These are phyloP conservation scores for Colletotrichum sp. DNA, from an alignment of 2,329 filamentous ascomycete genomes.

Conservation along the genomic window DNA sequence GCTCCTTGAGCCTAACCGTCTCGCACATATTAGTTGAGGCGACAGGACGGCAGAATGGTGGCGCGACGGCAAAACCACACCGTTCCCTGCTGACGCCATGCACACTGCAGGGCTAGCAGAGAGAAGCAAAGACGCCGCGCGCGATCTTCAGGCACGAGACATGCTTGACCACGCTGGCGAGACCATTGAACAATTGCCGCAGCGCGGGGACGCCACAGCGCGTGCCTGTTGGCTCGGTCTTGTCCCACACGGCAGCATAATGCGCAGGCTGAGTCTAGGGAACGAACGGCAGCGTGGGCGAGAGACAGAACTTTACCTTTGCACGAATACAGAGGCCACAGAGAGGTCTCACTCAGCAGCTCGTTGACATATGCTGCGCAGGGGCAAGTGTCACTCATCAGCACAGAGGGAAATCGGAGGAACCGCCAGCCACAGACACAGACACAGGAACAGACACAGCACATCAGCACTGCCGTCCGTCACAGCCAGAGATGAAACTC, in stretches of 20 bases:
- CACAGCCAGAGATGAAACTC: neutral
- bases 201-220: neutral
- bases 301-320: neutral
- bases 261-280: neutral
- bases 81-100: neutral
- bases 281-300: neutral
- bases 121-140: neutral
- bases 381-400: neutral
- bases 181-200: neutral
- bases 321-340: neutral
- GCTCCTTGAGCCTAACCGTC: neutral
- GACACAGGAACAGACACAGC: neutral
- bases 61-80: neutral
- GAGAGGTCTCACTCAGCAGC: neutral
- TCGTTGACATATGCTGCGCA: neutral
- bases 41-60: neutral
- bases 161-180: neutral
- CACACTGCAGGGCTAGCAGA: neutral
- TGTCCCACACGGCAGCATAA: neutral
- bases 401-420: neutral
- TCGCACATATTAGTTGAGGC: neutral
- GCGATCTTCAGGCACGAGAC: slow-evolving; percentile 11
- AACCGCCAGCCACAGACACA: neutral
- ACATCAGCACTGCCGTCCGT: neutral
- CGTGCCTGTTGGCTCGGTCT: neutral